Base-by-base conservation (phyloP, 2,329 filamentous ascomycete genomes). In the Diplodia seriata region DNA sequence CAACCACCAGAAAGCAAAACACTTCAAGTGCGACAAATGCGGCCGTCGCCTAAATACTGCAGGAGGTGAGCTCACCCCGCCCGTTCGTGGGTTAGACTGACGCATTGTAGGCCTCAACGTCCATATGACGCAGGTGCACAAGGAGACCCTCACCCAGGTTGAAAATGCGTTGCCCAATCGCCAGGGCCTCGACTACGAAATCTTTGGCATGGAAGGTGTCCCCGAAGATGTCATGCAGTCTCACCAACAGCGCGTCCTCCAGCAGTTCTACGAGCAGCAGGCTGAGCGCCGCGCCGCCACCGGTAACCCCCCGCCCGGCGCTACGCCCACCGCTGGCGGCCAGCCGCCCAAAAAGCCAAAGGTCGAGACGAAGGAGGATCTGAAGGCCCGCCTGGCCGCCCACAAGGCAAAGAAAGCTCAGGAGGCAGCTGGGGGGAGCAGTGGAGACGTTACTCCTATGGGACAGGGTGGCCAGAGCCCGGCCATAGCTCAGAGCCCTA, bases 41-140 rank as follows among this genome's bases (percentile, higher is more conserved):
- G 90, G 90, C 65, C 89, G 95, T 71, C 87, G 94, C 72, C 82
- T 99, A 67, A 97, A 97, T 77, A 99, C 95, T 1, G 94, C 94
- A 51, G 95, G 95, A 86, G 95, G 93, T 96, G 80, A 76, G 87
- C 78, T 38, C 26, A 36, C 7, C 67, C 50, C n/a, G 14, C 29
- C 33, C n/a, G 29, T 1, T 29, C 50, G 18, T 4, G 23, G 68
- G 69, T 20, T 70, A 31, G 53, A 11, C 70, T 71, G 66, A 76
- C 70, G 7, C 50, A 59, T 63, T 26, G 23, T 72, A 97, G 93
- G 95, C 83, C 88, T 99, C 69, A 92, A 91, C 43, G 95, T 99
- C 66, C 95, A 99, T 79, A 91, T 98, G 92, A 96, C 94, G 77
- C 95, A 99, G 79, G 95, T 99, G 57, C 95, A 99, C 84, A 99